Base-by-base conservation (phyloP, 1,284 basidiomycete genomes). In the Trichosporon faecale region DNA sequence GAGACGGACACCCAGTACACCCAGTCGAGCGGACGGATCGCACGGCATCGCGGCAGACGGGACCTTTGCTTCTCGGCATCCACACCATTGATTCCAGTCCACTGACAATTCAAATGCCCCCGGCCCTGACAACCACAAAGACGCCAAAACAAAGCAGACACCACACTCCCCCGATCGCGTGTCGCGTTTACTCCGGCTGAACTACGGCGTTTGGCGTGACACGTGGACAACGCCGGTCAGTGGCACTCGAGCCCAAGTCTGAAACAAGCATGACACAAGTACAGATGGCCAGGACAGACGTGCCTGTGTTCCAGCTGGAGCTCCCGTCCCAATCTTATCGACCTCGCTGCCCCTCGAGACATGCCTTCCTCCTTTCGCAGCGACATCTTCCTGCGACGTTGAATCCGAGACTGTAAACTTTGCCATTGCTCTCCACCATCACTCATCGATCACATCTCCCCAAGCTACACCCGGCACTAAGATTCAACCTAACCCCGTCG, bases 301-400 rank as follows among this genome's bases (percentile, higher is more conserved):
- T 52, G 49, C 49, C 49, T 46, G n/a, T 11, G 21, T 23, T 21
- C 7, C 7, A 25, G n/a, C 44, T n/a, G n/a, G n/a, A 52, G 8
- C 49, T 52, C 49, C 49, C 49, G 49, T 52, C 49, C 49, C 49
- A 52, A 52, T 52, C 49, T 52, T 25, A 52, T 52, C 49, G 49
- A 21, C 11, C 21, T 5, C 12, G n/a, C 49, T 52, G 4, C 49
- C 46, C 49, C 49, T 52, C 49, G 49, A 21, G 49, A 52, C 49
- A 52, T 52, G 16, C 49, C 49, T 23, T 25, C 49, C 18, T 52
- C 49, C 49, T n/a, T n/a, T n/a, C n/a, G n/a, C 49, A 52, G 49
- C 49, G 11, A 52, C 23, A 18, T 52, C 21, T 9, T 9, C 9
- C 49, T 52, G 49, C 49, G 49, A 52, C 49, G 49, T 52, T 52